Evolutionary conservation across 2,329 filamentous ascomycete genomes (phyloP).

Genomic region (Hypoxylon sp.): DNA sequence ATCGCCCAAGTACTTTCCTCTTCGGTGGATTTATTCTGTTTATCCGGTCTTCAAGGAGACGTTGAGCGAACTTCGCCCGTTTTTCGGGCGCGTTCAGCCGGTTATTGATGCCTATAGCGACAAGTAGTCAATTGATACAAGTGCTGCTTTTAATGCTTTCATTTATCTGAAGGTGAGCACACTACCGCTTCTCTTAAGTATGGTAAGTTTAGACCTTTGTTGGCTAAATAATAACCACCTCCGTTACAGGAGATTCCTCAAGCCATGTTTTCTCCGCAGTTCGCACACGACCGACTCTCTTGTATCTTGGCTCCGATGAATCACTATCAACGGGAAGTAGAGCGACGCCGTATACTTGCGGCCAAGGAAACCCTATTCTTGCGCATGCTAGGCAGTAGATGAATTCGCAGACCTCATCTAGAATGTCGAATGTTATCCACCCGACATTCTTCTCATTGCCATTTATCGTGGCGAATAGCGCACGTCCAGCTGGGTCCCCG

Average conservation of each 20-base stretch:
- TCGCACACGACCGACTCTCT: conserved; percentile 13
- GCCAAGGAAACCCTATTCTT: conserved; percentile 22
- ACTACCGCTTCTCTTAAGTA: conserved; percentile 4
- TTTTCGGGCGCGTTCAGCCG: background rate
- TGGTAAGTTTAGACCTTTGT: conserved; percentile 35
- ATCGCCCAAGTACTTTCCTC: conserved; percentile 11
- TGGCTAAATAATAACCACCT: conserved; percentile 8
- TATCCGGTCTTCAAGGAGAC: conserved; percentile 18
- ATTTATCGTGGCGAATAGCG: background rate
- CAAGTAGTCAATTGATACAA: background rate
- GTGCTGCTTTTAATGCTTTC: background rate
- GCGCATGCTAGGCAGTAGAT: conserved; percentile 18
- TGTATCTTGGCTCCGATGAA: background rate
- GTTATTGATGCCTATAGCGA: conserved; percentile 2
- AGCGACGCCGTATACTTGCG: conserved; percentile 19
- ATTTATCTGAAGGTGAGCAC: background rate
- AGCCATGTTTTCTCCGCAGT: conserved; percentile 13
- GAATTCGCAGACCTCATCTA: conserved; percentile 9
- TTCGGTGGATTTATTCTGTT: conserved; percentile 20
- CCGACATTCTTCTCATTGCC: conserved; percentile 9
- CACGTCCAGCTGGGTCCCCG: conserved; percentile 12
- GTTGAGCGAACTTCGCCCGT: background rate
- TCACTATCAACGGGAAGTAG: background rate
- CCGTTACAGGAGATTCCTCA: background rate
- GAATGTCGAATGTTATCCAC: conserved; percentile 11